These are phyloP conservation scores for Wickerhamomyces sydowiorum DNA, from an alignment of 805 yeast genomes.

Conservation along the genomic window DNA sequence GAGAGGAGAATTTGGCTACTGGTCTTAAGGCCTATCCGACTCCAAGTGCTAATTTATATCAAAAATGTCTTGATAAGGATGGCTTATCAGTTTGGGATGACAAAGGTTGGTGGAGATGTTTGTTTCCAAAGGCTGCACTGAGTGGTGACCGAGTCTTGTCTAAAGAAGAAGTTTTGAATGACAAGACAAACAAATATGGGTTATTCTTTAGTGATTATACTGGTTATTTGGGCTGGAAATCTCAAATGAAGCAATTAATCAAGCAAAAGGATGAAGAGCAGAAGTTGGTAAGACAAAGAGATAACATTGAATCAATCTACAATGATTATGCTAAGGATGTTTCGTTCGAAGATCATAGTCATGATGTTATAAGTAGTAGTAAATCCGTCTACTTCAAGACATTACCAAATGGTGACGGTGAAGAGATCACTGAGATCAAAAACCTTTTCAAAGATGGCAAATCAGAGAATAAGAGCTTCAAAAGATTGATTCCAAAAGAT, in stretches of 20 bases:
- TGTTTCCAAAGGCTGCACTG: conserved; percentile 56
- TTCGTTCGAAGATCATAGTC: conserved; percentile 11
- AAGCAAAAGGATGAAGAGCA: conserved; percentile 28
- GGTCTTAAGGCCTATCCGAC: conserved; percentile 49
- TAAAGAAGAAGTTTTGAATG: conserved; percentile 53
- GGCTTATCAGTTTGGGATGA: conserved; percentile 83
- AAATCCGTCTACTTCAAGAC: conserved; percentile 31
- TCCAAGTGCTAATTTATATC: conserved; percentile 55
- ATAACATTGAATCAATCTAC: conserved; percentile 11
- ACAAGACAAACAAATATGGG: conserved; percentile 42
- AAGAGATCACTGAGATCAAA: conserved; percentile 31
- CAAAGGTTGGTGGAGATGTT: conserved; percentile 85
- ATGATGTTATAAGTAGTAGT: conserved; percentile 31
- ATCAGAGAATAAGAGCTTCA: conserved; percentile 30
- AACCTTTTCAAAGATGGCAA: conserved; percentile 39
- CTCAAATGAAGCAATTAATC: conserved; percentile 44
- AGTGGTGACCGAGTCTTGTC: conserved; percentile 30
- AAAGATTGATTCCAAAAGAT: conserved; percentile 30
- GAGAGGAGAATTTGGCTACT: conserved; percentile 10
- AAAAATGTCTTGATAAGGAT: conserved; percentile 52
- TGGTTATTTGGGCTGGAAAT: conserved; percentile 62
- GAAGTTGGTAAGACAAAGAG: conserved; percentile 9
- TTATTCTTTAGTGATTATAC: conserved; percentile 59
- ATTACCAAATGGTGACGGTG: conserved; percentile 36
- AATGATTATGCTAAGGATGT: conserved; percentile 22